Evolutionary conservation across 306 rosid genomes (phyloP).

Genomic region (Medicago arabica): DNA sequence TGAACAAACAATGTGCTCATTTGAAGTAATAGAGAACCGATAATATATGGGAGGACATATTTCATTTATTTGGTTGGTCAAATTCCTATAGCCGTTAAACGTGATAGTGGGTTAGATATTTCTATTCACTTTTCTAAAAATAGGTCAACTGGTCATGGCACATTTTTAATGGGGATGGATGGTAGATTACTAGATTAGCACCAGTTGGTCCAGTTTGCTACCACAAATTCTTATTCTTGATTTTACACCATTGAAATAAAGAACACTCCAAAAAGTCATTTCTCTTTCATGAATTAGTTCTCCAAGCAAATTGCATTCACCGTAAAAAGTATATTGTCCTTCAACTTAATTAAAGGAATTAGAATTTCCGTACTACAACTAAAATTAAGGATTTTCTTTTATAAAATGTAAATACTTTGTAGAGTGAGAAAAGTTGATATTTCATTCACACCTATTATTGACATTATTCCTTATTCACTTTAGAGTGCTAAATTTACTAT

Average conservation of each 20-base stretch:
- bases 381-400: no score
- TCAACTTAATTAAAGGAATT: not conserved
- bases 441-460: not conserved
- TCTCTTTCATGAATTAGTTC: not conserved
- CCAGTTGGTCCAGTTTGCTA: not conserved
- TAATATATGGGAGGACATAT: not conserved
- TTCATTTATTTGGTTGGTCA: not conserved
- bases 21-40: not conserved
- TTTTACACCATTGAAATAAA: slow-evolving; percentile 8
- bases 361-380: not conserved
- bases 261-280: not conserved
- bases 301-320: slow-evolving; percentile 1
- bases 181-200: slow-evolving; percentile 13
- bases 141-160: slow-evolving; percentile 22
- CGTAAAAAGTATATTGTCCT: not conserved
- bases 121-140: not conserved
- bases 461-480: not conserved
- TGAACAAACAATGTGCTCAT: slow-evolving; percentile 10
- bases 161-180: slow-evolving; percentile 4
- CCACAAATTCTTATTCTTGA: slow-evolving; percentile 27
- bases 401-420: no score
- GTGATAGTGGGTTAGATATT: slow-evolving; percentile 17
- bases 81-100: not conserved
- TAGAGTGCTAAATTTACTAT: not conserved
- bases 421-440: not conserved